Conservation (phyloP, 192 early-diverging fungal species). For the Chytriomyces confervae region DNA sequence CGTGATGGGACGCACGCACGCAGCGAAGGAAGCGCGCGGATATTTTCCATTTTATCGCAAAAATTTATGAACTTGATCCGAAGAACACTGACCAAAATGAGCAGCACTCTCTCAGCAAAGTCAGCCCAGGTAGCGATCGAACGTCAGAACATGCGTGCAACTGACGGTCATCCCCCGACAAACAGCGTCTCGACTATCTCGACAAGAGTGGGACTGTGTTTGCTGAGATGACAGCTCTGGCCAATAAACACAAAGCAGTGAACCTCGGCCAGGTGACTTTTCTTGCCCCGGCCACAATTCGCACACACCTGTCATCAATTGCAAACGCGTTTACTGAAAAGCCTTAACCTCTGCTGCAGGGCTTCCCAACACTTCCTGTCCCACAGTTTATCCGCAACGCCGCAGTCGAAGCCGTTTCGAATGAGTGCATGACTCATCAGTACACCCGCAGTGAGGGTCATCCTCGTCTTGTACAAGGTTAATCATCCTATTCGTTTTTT, state of each 20-base stretch:
- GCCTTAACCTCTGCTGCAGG: slow-evolving; percentile 37
- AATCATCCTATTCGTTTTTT: not conserved
- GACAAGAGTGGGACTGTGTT: slow-evolving; percentile 59
- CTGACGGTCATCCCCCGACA: slow-evolving; percentile 16
- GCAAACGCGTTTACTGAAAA: not conserved
- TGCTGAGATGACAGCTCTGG: slow-evolving; percentile 80
- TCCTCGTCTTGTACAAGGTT: slow-evolving; percentile 46
- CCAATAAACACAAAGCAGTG: slow-evolving; percentile 81
- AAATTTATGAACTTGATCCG: too few species aligned
- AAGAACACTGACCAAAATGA: not conserved
- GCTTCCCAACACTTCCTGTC: slow-evolving; percentile 78
- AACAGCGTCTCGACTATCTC: slow-evolving; percentile 49
- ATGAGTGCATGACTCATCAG: slow-evolving; percentile 75
- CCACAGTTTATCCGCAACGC: slow-evolving; percentile 82
- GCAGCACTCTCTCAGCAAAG: not conserved
- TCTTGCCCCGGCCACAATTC: slow-evolving; percentile 49
- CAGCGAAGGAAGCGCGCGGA: too few species aligned
- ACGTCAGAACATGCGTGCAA: not conserved
- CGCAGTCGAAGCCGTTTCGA: slow-evolving; percentile 69
- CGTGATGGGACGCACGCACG: too few species aligned
- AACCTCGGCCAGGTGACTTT: slow-evolving; percentile 88
- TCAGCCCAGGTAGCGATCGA: not conserved
- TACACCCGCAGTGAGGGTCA: slow-evolving; percentile 76
- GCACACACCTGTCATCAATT: not conserved
- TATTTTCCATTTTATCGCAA: too few species aligned